Conservation (phyloP, 2,329 filamentous ascomycete species). For the Dryadomyces sulphureus region DNA sequence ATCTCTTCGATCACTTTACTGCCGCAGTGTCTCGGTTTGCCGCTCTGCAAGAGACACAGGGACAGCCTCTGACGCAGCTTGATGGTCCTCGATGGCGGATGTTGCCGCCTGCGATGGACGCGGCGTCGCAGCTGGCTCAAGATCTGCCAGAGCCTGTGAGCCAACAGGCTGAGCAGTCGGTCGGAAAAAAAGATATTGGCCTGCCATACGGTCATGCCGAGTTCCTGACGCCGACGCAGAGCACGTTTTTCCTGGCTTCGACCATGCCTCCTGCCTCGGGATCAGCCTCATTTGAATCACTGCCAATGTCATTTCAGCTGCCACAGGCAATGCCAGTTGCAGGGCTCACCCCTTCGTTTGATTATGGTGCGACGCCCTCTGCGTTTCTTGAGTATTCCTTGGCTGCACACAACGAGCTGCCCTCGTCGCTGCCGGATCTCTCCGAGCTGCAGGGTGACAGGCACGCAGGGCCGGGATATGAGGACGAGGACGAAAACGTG, state of each 20-base stretch:
- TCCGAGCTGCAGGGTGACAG: slow-evolving; percentile 12
- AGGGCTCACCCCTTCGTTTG: slow-evolving; percentile 2
- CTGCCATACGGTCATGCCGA: background rate
- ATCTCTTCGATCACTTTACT: slow-evolving; percentile 33
- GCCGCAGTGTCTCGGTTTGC: slow-evolving; percentile 20
- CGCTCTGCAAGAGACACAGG: background rate
- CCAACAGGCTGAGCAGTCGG: background rate
- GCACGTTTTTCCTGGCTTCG: background rate
- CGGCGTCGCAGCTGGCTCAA: background rate
- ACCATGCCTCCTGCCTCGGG: background rate
- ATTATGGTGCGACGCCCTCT: slow-evolving; percentile 22
- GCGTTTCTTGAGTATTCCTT: slow-evolving; percentile 72
- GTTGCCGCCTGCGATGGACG: background rate
- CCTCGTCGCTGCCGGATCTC: slow-evolving; percentile 41
- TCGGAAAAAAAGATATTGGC: background rate
- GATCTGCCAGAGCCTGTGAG: background rate
- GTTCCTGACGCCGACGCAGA: background rate
- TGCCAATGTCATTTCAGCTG: slow-evolving; percentile 20
- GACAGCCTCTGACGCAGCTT: background rate
- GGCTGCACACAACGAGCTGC: slow-evolving; percentile 49
- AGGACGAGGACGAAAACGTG: background rate
- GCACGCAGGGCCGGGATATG: no score
- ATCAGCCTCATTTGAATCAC: slow-evolving; percentile 30
- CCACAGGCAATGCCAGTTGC: slow-evolving; percentile 19
- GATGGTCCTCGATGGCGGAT: background rate